Evolutionary conservation across 345 rosid genomes (phyloP), one percentile per base, ranked within the genome.

Genomic region (Aethionema arabicum): DNA sequence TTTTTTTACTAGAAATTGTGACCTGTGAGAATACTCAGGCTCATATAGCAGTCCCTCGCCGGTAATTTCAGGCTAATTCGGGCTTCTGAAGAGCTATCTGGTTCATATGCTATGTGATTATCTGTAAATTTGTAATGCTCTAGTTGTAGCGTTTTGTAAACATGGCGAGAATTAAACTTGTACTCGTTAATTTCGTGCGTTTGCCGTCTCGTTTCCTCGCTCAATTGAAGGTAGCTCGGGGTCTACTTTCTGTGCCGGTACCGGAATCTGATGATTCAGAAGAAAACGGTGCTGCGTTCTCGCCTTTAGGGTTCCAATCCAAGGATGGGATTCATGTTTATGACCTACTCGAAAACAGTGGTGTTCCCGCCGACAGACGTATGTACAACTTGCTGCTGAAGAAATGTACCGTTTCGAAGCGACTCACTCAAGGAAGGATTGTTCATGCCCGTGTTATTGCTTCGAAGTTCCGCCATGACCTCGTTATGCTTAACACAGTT

Each of bases 261-360:
- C 9, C 6, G 6, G 6, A 7, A 1, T 51, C 55, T 42, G 52
- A 59, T 0, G 46, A 59, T 62, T 21, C 32, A 40, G 27, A 44
- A 7, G 32, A 44, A 32, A 39, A 60, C 36, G 57, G 32, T 21
- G 11, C 31, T 52, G 12, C 7, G 1, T 52, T 21, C 8, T 4
- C 67, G 5, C 46, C 63, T 30, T 48, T 61, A 48, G 13, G 37
- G 11, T 41, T 75, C 39, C 51, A 61, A 59, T 44, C 42, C 7
- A 70, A 67, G 32, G 78, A 78, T 52, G 78, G 79, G 27, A 49
- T 78, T 59, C 65, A 68, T 57, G 79, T 82, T 59, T 74, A 72
- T 3, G 78, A 83, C 63, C 67, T 70, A 11, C 48, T 81, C 33
- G 59, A 74, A 16, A 6, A 55, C 7, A 63, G 73, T 31, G 63